These are phyloP conservation scores for Mariannaea elegans DNA, from an alignment of 2,329 filamentous ascomycete genomes.

Conservation along the genomic window DNA sequence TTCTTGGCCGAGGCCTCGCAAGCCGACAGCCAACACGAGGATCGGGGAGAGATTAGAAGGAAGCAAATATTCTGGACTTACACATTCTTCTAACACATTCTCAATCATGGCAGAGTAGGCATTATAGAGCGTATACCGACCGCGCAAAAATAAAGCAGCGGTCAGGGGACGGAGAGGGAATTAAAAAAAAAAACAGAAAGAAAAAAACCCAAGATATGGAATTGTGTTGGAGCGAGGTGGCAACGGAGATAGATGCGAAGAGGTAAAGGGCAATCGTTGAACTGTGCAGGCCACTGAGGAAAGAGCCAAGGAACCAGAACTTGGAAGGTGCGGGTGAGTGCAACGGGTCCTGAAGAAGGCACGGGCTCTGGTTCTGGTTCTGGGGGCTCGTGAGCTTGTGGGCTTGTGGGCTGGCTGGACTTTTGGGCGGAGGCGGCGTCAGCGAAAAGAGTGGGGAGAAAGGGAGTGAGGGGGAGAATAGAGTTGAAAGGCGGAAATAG, in stretches of 20 bases:
- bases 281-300: constrained; percentile 25
- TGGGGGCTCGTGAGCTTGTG: background rate
- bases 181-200: background rate
- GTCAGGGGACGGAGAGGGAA: constrained; percentile 27
- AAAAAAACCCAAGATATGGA: background rate
- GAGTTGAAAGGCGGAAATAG: background rate
- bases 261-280: constrained; percentile 30
- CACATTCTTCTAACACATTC: constrained; percentile 55
- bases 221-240: constrained; percentile 8
- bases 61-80: constrained; percentile 41
- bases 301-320: constrained; percentile 33
- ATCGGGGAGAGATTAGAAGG: constrained; percentile 20
- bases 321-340: constrained; percentile 22
- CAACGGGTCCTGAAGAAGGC: constrained; percentile 3
- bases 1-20: constrained; percentile 36
- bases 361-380: background rate
- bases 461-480: background rate
- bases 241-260: constrained; percentile 26
- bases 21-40: constrained; percentile 8
- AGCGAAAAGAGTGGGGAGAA: background rate
- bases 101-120: constrained; percentile 44
- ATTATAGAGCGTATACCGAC: constrained; percentile 46
- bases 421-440: background rate
- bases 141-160: constrained; percentile 38
- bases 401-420: too few relatives aligned